These are phyloP conservation scores for Phytophthora sp. DNA, from an alignment of 352 stramenopile species.

Conservation along the genomic window DNA sequence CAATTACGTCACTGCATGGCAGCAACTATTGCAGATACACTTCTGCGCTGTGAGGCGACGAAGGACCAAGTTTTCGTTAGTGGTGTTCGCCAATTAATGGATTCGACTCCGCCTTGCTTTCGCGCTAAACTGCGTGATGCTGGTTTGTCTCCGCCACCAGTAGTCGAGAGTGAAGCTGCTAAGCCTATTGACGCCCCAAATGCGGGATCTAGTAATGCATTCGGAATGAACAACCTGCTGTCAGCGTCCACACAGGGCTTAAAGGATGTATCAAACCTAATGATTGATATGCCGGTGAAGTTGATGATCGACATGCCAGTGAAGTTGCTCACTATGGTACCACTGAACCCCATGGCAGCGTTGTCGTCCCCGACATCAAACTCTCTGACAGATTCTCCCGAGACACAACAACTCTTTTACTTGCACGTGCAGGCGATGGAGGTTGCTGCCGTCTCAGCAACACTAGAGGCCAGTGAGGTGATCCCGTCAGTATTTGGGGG, in stretches of 20 bases:
- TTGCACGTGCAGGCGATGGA: conserved; percentile 61
- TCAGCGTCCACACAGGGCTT: conserved; percentile 68
- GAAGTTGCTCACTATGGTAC: conserved; percentile 38
- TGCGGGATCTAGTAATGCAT: neutral
- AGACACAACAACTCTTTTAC: conserved; percentile 59
- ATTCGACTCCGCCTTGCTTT: conserved; percentile 70
- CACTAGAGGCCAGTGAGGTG: conserved; percentile 61
- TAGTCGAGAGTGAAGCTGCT: neutral
- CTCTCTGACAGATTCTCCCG: conserved; percentile 33
- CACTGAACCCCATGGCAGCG: conserved; percentile 28
- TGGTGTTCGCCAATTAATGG: conserved; percentile 56
- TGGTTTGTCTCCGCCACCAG: conserved; percentile 17
- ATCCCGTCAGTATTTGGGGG: conserved; percentile 76
- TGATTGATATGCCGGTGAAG: conserved; percentile 80
- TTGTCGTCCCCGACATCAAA: conserved; percentile 36
- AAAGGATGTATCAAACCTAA: conserved; percentile 65
- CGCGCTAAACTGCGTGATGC: conserved; percentile 58
- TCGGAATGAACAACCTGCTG: conserved; percentile 60
- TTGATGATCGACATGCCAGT: conserved; percentile 50
- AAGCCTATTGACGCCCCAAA: neutral
- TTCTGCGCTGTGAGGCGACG: conserved; percentile 34
- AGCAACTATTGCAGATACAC: conserved; percentile 55
- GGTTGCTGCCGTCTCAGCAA: conserved; percentile 57
- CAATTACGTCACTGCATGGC: conserved; percentile 77
- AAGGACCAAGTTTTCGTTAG: conserved; percentile 40